Base-by-base conservation (phyloP, 1,284 basidiomycete species). In the Malassezia nana region DNA sequence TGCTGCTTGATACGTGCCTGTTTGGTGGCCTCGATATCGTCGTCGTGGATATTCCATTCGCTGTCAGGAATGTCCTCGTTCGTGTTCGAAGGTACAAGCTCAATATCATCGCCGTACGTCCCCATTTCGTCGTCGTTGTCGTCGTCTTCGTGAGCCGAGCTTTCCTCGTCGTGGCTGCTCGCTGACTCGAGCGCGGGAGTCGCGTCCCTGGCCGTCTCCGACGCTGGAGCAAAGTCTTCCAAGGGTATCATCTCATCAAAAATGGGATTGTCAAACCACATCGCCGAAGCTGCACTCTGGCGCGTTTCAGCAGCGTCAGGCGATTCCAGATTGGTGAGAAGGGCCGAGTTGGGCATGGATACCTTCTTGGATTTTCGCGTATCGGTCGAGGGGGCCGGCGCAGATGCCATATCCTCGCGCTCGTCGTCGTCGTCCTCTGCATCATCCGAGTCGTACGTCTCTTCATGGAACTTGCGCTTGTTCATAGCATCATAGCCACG, bases 221-320 rank as follows among this genome's bases (percentile, higher is more conserved):
- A n/a, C 22, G 33, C 29, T 3, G 41, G 29, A 4, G 46, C 18
- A 22, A 56, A 32, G 24, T 10, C 16, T 7, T 82, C 66, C 44
- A 79, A 79, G 25, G 74, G 75, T 0, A 82, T 82, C 6, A 87
- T 71, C n/a, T 81, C 85, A 55, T 83, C 81, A 79, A 99, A 99
- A 45, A 95, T 76, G 46, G 86, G 85, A 75, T 96, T 94, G 67
- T 89, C 86, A 75, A 98, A 99, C 94, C 94, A 99, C 18, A 96
- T 75, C 58, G 79, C 79, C 13, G 81, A 80, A 41, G 79, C 78
- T 20, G 78, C 75, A 59, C 77, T 79, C 55, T 71, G 62, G 24
- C 43, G 57, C 13, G 57, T 47, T 16, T 35, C 45, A 9, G 22
- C 41, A 6, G 60, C 55, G 5, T 35, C 29, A 3, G 26, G 33